These are phyloP conservation scores for Nicotiana paniculata DNA, from an alignment of 257 asterid genomes.

Conservation along the genomic window DNA sequence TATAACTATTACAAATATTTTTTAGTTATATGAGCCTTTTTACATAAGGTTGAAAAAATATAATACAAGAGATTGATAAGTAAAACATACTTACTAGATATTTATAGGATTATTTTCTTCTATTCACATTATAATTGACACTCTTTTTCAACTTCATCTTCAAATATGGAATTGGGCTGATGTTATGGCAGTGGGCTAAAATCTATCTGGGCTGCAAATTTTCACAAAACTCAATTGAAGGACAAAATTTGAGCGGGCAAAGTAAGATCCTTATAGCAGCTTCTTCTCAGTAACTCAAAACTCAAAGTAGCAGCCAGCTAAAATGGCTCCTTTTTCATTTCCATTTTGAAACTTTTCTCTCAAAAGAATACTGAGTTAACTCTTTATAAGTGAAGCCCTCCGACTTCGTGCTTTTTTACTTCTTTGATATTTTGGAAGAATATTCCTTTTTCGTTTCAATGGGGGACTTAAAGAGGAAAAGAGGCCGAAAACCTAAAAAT, in stretches of 20 bases:
- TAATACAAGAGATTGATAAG: too few species aligned
- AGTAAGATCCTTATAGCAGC: not conserved
- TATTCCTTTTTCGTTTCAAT: not conserved
- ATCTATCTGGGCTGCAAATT: not conserved
- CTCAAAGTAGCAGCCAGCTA: not conserved
- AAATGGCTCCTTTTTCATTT: not conserved
- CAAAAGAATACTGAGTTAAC: not conserved
- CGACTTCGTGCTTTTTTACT: not conserved
- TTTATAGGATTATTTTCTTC: too few species aligned
- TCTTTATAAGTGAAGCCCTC: not conserved
- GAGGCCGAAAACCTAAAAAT: conserved; percentile 24
- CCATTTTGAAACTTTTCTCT: not conserved
- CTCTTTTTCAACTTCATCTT: too few species aligned
- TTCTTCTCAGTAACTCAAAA: not conserved
- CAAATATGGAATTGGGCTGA: too few species aligned
- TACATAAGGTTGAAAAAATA: too few species aligned
- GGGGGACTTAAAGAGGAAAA: conserved; percentile 16
- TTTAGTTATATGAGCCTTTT: too few species aligned
- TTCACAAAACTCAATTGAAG: not conserved
- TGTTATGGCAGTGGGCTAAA: not conserved
- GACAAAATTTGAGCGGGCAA: not conserved
- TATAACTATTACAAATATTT: too few species aligned
- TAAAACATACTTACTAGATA: too few species aligned
- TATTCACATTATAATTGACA: too few species aligned
- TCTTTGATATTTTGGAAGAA: not conserved